Evolutionary conservation across 805 yeast species (phyloP).

Genomic region (Pichia membranifaciens): DNA sequence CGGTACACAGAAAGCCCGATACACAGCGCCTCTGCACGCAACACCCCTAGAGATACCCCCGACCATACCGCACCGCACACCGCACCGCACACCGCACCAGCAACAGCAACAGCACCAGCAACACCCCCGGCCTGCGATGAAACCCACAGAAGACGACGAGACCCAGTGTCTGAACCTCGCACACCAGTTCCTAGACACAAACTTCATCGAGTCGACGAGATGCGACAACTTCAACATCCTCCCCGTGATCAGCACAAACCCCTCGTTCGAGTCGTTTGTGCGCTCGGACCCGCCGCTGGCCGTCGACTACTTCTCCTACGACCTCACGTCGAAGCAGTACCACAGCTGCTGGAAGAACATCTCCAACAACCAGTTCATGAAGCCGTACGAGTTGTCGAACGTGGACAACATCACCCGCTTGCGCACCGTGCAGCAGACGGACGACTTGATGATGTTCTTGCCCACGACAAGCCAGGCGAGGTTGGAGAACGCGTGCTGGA

Average conservation of each 20-base stretch:
- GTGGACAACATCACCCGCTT: slow-evolving; percentile 22
- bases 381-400: slow-evolving; percentile 29
- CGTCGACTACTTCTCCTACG: slow-evolving; percentile 38
- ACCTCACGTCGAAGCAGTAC: slow-evolving; percentile 32
- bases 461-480: slow-evolving; percentile 37
- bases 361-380: slow-evolving; percentile 31
- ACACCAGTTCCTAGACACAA: slow-evolving; percentile 30
- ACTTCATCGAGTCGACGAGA: slow-evolving; percentile 20
- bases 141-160: neutral
- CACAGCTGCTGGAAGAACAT: slow-evolving; percentile 39
- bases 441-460: slow-evolving; percentile 29
- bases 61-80: too few species aligned
- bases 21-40: too few species aligned
- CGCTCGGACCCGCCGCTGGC: slow-evolving; percentile 22
- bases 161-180: slow-evolving; percentile 18
- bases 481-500: slow-evolving; percentile 83
- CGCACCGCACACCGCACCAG: too few species aligned
- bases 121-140: too few species aligned
- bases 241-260: slow-evolving; percentile 22
- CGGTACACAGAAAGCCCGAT: too few species aligned
- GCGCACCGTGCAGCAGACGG: slow-evolving; percentile 23
- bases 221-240: slow-evolving; percentile 22
- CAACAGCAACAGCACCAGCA: too few species aligned
- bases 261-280: slow-evolving; percentile 8
- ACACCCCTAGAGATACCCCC: too few species aligned